These are phyloP conservation scores for Liquidambar formosana DNA, from an alignment of 164 flowering plant genomes.

Conservation along the genomic window DNA sequence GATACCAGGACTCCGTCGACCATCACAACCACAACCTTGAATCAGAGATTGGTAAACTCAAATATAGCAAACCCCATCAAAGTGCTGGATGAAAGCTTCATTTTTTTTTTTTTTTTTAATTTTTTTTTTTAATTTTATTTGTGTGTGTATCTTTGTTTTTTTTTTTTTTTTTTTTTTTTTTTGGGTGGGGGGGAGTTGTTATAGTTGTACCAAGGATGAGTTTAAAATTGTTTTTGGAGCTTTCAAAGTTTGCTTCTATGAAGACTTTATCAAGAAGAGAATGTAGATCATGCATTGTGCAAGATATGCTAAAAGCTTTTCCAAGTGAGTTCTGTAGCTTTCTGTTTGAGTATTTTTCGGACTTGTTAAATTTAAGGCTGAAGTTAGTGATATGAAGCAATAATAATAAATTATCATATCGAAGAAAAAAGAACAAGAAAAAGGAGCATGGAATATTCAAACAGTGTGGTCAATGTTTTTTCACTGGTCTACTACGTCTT, in stretches of 20 bases:
- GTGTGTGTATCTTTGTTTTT: not conserved
- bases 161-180: not conserved
- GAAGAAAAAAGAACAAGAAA: no score
- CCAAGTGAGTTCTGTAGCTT: not conserved
- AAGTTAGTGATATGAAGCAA: no score
- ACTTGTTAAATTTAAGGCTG: not conserved
- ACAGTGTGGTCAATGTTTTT: no score
- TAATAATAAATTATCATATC: no score
- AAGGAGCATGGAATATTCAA: no score
- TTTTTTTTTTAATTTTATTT: no score
- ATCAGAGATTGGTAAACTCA: no score
- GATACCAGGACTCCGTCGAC: constrained; percentile 34
- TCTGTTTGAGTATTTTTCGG: not conserved
- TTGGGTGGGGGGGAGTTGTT: not conserved
- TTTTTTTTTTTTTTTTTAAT: no score
- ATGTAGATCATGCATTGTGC: not conserved
- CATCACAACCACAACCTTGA: constrained; percentile 16
- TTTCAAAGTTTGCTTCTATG: not conserved
- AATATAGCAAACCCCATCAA: not conserved
- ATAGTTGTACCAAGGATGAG: not conserved
- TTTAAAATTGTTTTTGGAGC: not conserved
- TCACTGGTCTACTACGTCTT: no score
- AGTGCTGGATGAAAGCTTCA: no score
- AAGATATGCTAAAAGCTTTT: not conserved
- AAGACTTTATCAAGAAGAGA: not conserved